These are phyloP conservation scores for Xylariaceae sp. DNA, from an alignment of 2,329 filamentous ascomycete species.

Conservation along the genomic window DNA sequence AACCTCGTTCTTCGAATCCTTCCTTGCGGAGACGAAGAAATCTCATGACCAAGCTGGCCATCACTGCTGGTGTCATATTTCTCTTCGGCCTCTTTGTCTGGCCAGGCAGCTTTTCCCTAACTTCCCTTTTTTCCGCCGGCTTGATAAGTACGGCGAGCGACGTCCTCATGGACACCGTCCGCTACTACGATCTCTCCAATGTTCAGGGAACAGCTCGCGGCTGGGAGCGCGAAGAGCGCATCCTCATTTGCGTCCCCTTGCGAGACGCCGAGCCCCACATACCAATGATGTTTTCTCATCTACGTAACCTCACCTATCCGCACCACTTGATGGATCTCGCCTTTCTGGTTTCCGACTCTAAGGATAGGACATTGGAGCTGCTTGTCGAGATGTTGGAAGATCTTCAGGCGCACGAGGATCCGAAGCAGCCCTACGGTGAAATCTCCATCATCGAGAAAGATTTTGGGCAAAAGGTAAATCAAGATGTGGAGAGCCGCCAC, in stretches of 20 bases:
- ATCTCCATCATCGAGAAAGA: conserved; percentile 98
- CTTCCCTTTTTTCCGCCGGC: conserved; percentile 65
- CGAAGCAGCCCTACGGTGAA: conserved; percentile 83
- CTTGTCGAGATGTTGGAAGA: conserved; percentile 73
- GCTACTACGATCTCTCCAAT: conserved; percentile 93
- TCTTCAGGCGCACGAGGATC: conserved; percentile 76
- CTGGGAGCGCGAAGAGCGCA: conserved; percentile 95
- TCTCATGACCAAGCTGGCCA: conserved; percentile 66
- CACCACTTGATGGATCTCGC: conserved; percentile 95
- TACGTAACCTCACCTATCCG: conserved; percentile 94
- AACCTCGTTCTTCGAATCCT: conserved; percentile 73
- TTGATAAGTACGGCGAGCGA: conserved; percentile 66
- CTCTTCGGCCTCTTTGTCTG: conserved; percentile 75
- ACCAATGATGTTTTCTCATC: conserved; percentile 97
- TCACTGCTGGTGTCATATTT: conserved; percentile 56
- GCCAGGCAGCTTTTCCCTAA: conserved; percentile 60
- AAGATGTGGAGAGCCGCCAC: conserved; percentile 96
- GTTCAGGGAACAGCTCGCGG: conserved; percentile 88
- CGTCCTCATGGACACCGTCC: conserved; percentile 86
- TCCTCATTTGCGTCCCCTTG: conserved; percentile 89
- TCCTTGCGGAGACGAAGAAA: conserved; percentile 71
- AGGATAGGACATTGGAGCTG: conserved; percentile 79
- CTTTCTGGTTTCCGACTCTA: conserved; percentile 95
- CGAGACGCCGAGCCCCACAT: conserved; percentile 90
- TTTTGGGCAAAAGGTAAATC: conserved; percentile 95